phyloP scores from a whole-genome alignment of 768 basidiomycete genomes.

The Russula abietina region DNA sequence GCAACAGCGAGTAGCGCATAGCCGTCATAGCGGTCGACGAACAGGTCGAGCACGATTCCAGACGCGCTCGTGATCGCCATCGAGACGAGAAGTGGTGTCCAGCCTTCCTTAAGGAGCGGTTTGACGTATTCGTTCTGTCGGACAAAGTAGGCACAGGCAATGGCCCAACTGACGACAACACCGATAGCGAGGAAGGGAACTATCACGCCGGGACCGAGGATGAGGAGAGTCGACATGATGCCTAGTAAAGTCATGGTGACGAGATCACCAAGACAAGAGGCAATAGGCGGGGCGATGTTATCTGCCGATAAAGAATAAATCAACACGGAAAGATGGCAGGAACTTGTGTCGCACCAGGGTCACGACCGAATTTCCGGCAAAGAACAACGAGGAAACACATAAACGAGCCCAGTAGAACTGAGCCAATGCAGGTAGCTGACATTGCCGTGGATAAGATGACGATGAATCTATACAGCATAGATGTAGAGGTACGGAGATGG shows the following conservation, averaged over 20 bases:
- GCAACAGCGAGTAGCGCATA: slow-evolving; percentile 85
- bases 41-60: slow-evolving; percentile 86
- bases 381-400: slow-evolving; percentile 82
- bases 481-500: neutral
- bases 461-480: slow-evolving; percentile 47
- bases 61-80: slow-evolving; percentile 85
- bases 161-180: slow-evolving; percentile 42
- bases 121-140: slow-evolving; percentile 62
- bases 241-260: slow-evolving; percentile 83
- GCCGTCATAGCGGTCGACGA: slow-evolving; percentile 80
- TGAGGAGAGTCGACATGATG: slow-evolving; percentile 63
- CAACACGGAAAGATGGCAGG: neutral
- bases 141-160: slow-evolving; percentile 49
- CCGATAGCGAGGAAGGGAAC: slow-evolving; percentile 52
- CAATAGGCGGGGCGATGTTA: slow-evolving; percentile 93
- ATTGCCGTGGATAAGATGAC: slow-evolving; percentile 75
- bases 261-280: slow-evolving; percentile 88
- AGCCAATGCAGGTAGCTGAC: slow-evolving; percentile 73
- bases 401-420: slow-evolving; percentile 80
- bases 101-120: slow-evolving; percentile 74
- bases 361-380: slow-evolving; percentile 66
- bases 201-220: slow-evolving; percentile 57
- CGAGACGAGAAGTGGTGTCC: slow-evolving; percentile 85
- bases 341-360: slow-evolving; percentile 59
- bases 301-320: slow-evolving; percentile 41